Conservation (phyloP, 495 filamentous ascomycete species). For the Hypoxylon fragiforme region DNA sequence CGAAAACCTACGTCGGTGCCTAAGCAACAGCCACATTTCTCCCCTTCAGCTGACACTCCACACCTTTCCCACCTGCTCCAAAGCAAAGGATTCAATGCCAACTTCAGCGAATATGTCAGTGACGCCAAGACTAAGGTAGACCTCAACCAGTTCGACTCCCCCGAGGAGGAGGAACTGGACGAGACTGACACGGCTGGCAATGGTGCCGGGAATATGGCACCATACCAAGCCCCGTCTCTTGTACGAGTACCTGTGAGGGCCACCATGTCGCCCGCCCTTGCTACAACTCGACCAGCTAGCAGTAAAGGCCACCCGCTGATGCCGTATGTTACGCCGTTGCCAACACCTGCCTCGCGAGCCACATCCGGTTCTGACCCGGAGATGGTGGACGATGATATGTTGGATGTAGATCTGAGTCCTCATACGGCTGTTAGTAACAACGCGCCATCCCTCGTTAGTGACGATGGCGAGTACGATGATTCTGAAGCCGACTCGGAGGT, state of each 20-base stretch:
- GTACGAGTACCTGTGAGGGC: constrained; percentile 62
- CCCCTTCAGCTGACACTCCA: constrained; percentile 69
- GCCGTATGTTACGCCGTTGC: constrained; percentile 42
- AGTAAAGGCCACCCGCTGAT: constrained; percentile 54
- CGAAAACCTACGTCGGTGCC: constrained; percentile 2
- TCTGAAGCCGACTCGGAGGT: constrained; percentile 50
- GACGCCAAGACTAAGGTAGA: constrained; percentile 61
- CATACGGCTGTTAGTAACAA: constrained; percentile 77
- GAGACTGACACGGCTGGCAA: constrained; percentile 44
- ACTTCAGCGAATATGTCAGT: constrained; percentile 63
- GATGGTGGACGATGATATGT: constrained; percentile 51
- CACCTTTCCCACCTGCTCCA: constrained; percentile 73
- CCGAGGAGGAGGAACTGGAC: constrained; percentile 52
- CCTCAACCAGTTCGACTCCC: constrained; percentile 51
- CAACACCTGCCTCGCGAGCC: constrained; percentile 31
- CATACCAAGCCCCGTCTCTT: constrained; percentile 44
- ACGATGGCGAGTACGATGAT: constrained; percentile 77
- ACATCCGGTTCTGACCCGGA: constrained; percentile 39
- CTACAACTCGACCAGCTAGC: constrained; percentile 55
- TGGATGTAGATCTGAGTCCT: constrained; percentile 72
- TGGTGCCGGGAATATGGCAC: constrained; percentile 26
- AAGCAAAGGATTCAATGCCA: constrained; percentile 62
- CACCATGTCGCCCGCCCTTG: constrained; percentile 55
- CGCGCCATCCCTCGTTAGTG: constrained; percentile 84
- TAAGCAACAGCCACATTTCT: constrained; percentile 42